These are phyloP conservation scores for Aspergillus tanneri DNA, from an alignment of 2,329 filamentous ascomycete genomes.

Conservation along the genomic window DNA sequence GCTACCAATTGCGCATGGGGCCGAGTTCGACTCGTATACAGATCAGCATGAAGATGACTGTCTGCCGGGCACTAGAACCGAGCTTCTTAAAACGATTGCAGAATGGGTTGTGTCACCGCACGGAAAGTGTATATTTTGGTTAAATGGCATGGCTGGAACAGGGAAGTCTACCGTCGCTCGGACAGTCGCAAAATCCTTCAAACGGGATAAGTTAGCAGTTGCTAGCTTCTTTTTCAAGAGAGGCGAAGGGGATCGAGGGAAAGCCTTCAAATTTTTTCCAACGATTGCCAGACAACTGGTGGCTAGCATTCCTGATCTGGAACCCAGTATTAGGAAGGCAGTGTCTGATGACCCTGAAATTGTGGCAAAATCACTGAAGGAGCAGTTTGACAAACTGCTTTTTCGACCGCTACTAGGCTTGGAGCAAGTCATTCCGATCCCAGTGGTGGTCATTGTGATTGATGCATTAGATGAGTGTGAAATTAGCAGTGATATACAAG, in stretches of 20 bases:
- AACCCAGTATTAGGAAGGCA: slow-evolving; percentile 11
- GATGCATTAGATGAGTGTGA: slow-evolving; percentile 28
- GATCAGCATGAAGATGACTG: slow-evolving; percentile 19
- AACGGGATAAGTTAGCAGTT: slow-evolving; percentile 24
- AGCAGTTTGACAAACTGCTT: slow-evolving; percentile 30
- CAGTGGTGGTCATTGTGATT: slow-evolving; percentile 18
- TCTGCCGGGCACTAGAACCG: slow-evolving; percentile 23
- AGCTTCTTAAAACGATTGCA: slow-evolving; percentile 19
- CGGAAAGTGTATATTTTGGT: slow-evolving; percentile 32
- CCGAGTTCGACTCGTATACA: slow-evolving; percentile 19
- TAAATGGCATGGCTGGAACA: slow-evolving; percentile 38
- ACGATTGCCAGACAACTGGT: slow-evolving; percentile 35
- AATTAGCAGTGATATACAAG: slow-evolving; percentile 13
- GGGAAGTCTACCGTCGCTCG: slow-evolving; percentile 28
- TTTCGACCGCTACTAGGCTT: slow-evolving; percentile 19
- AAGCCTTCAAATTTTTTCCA: slow-evolving; percentile 37
- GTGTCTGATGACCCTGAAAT: slow-evolving; percentile 26
- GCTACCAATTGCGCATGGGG: slow-evolving; percentile 9
- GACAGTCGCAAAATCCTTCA: slow-evolving; percentile 28
- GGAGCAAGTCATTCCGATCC: neutral
- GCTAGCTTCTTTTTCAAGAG: slow-evolving; percentile 50
- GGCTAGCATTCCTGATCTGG: slow-evolving; percentile 27
- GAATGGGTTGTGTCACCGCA: slow-evolving; percentile 23
- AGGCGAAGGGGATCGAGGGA: slow-evolving; percentile 41
- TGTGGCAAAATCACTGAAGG: slow-evolving; percentile 19